Base-by-base conservation (phyloP, 2,329 filamentous ascomycete species). In the Nannizziopsis arthrosporioides region DNA sequence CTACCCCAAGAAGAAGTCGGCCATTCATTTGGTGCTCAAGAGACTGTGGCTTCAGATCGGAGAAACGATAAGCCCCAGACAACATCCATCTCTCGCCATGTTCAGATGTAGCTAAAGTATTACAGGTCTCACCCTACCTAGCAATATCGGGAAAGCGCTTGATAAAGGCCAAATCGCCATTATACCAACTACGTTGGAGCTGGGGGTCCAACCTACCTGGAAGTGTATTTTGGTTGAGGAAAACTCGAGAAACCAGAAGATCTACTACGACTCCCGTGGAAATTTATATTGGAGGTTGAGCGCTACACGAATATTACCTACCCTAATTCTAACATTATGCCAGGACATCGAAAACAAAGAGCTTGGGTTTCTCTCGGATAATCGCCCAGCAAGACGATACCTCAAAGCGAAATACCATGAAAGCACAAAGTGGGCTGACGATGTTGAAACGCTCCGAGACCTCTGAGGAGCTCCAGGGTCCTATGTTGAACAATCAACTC, bases 21-120 rank as follows among this genome's bases (percentile, higher is more conserved):
- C 5, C 45, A 57, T 43, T 42, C 56, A 9, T 58, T 58, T 37
- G 56, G 57, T 17, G 46, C 22, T 17, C 48, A 49, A 27, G 50
- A 54, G 3, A 35, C 41, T 9, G 35, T 50, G 11, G 32, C 52
- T 37, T 41, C 44, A 18, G 51, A 53, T 30, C 48, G 40, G 12
- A 50, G 51, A 43, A 57, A 56, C 42, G 50, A 55, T 51, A 53
- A 48, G 45, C 14, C 19, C 22, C 7, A 27, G 7, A 5, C 12
- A 19, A 18, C 32, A 3, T 12, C 19, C 7, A 12, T 30, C 10
- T 2, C 14, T 2, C 17, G 31, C 9, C 17, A 31, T 32, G 8
- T 1, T 31, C 27, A 12, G 22, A 43, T 10, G 8, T 44, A 17
- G 17, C 35, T 44, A 35, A 31, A 22, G 18, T 31, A 15, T 44